Evolutionary conservation across 495 filamentous ascomycete species (phyloP), one percentile per base, ranked within the genome.

Genomic region (Penicillium mononematosum): DNA sequence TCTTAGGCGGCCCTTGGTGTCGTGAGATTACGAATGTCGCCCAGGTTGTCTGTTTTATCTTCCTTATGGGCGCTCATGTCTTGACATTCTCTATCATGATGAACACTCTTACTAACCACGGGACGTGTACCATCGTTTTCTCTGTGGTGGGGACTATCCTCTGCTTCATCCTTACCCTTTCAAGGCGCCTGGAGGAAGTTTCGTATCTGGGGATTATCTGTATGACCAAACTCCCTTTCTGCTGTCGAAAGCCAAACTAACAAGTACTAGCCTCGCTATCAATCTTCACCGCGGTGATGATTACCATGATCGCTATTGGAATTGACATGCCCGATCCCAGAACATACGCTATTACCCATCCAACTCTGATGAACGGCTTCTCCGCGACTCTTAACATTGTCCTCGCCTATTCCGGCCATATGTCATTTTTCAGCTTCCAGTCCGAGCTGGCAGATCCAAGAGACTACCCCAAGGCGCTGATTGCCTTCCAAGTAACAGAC

Each of bases 11-110:
- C 7, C 69, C 59, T 6, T 68, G 83, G 36, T 88, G 88, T 0
- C 84, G 85, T 50, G 83, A 87, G 64, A 58, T 91, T 17, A 72
- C 84, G 80, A n/a, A 66, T 31, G 29, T 71, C 45, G 84, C 82
- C 62, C 85, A 87, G 61, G 68, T 81, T 9, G 59, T 88, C 31
- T 82, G 89, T 53, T 75, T 89, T 29, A 68, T 86, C 25, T 90
- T 91, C 72, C 82, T 88, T 56, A 85, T 87, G 74, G 88, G 80
- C 16, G 87, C 85, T 16, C 89, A 93, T 62, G 78, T 91, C 45
- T 73, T 92, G 41, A 88, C 85, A 0, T 90, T 90, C 62, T 81
- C 81, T 11, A 88, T 92, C 56, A 83, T 85, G 67, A 81, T 91
- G 69, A 85, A 86, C 50, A 82, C 77, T 20, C 70, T 92, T 43